These are phyloP conservation scores for Mycoemilia scoparia DNA, from an alignment of 192 early-diverging fungal genomes.

Conservation along the genomic window DNA sequence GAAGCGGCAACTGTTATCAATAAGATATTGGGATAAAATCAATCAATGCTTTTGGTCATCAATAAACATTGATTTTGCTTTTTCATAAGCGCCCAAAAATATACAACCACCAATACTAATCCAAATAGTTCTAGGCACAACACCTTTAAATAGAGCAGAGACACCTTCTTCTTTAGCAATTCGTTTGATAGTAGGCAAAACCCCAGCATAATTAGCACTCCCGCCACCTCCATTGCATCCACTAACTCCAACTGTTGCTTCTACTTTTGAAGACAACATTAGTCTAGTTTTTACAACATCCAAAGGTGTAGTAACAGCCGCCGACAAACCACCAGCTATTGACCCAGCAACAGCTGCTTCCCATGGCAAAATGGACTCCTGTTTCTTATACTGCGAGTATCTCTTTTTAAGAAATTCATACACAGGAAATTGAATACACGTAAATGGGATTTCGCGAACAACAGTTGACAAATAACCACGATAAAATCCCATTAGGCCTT, in stretches of 20 bases:
- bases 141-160: slow-evolving; percentile 61
- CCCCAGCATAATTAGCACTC: slow-evolving; percentile 43
- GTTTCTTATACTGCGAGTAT: slow-evolving; percentile 28
- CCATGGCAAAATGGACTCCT: slow-evolving; percentile 41
- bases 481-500: slow-evolving; percentile 77
- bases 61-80: slow-evolving; percentile 29
- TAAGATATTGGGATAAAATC: background rate
- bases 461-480: slow-evolving; percentile 83
- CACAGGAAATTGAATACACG: slow-evolving; percentile 90
- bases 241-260: too few species aligned
- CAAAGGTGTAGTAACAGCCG: slow-evolving; percentile 79
- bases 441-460: slow-evolving; percentile 91
- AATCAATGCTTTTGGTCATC: background rate
- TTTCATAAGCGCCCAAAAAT: slow-evolving; percentile 91
- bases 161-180: slow-evolving; percentile 67
- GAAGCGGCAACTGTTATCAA: too few species aligned
- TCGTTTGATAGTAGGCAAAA: slow-evolving; percentile 45
- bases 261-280: slow-evolving; percentile 75
- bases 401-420: slow-evolving; percentile 73
- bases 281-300: slow-evolving; percentile 93
- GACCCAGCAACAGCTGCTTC: slow-evolving; percentile 77
- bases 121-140: slow-evolving; percentile 88
- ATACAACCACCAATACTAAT: slow-evolving; percentile 88
- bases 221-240: slow-evolving; percentile 8
- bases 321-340: slow-evolving; percentile 75